Conservation (phyloP, 768 basidiomycete species). For the Sarcomyxa edulis region DNA sequence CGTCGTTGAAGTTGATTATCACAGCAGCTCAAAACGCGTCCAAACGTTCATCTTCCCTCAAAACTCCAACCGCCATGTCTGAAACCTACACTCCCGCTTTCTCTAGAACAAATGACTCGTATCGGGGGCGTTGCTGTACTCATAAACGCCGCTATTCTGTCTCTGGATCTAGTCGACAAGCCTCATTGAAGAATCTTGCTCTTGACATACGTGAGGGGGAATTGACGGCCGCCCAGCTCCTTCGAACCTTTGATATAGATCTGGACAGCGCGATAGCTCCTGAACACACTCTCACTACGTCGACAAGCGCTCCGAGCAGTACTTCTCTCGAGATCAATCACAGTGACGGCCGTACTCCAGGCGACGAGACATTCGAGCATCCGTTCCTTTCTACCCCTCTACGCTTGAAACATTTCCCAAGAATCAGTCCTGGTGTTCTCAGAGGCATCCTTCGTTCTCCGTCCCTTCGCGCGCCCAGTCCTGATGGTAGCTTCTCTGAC, state of each 20-base stretch:
- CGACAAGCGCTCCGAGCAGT: no score
- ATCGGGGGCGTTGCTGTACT: not conserved
- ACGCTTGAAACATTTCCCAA: conserved; percentile 17
- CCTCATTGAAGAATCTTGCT: not conserved
- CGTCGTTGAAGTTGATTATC: no score
- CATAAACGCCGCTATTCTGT: not conserved
- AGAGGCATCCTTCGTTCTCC: conserved; percentile 16
- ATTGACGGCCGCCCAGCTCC: not conserved
- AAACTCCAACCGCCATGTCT: no score
- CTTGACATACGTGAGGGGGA: not conserved
- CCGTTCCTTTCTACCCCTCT: conserved; percentile 18
- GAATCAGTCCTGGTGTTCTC: conserved; percentile 14
- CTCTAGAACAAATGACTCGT: not conserved
- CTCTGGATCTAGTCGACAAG: not conserved
- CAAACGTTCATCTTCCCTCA: no score
- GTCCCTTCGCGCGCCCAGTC: conserved; percentile 12
- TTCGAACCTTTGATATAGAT: conserved; percentile 3
- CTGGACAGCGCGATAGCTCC: not conserved
- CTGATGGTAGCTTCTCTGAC: conserved; percentile 10
- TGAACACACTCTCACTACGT: not conserved
- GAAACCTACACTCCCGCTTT: no score
- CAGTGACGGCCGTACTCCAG: not conserved
- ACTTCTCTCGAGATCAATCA: no score
- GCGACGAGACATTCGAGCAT: conserved; percentile 6
- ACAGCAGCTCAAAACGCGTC: no score